Evolutionary conservation across 208 protist species (phyloP), one percentile per base, ranked within the genome.

Genomic region (Crithidia bombi): DNA sequence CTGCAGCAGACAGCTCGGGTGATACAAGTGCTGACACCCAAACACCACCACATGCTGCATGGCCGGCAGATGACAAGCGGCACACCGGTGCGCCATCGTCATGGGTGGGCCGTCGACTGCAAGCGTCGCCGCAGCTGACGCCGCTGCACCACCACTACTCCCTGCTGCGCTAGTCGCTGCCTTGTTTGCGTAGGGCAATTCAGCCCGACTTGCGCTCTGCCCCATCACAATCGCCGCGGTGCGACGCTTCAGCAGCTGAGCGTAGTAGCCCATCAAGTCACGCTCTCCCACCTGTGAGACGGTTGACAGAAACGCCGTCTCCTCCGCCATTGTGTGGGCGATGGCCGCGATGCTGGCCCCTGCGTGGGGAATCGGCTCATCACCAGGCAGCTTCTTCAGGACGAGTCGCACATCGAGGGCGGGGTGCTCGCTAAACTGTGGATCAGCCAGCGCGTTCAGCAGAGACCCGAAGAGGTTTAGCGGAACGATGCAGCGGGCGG

Each of bases 11-110:
- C 89, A 94, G 21, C 28, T 46, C 0, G 77, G 69, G 67, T 94
- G 89, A 65, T 86, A 91, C 12, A 69, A 55, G 59, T 94, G 89
- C 32, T 69, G 72, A 43, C 89, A 94, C 7, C 57, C 52, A 75
- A 94, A 94, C 19, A 83, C 67, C 1, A 88, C 70, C 56, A 79
- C 47, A 58, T 65, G 74, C n/a, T 73, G 65, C 21, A 23, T 38
- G 10, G 67, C 39, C 17, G 66, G 39, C 43, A 68, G 72, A 14
- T 62, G 56, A 15, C 72, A 78, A 1, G 57, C 72, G 51, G 65
- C 46, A 28, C 65, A 71, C 23, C 65, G 65, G 32, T 47, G 58
- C 30, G 25, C 50, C 41, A 47, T 23, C 1, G 6, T 43, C 11
- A 39, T 49, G 23, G 57, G 2, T 0, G 23, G 10, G 3, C 19